A percentile compares a stretch with the other conserved stretches of the same genome.
Conservation (phyloP, 1,284 basidiomycete genomes). For the Trichosporon coremiiforme region DNA sequence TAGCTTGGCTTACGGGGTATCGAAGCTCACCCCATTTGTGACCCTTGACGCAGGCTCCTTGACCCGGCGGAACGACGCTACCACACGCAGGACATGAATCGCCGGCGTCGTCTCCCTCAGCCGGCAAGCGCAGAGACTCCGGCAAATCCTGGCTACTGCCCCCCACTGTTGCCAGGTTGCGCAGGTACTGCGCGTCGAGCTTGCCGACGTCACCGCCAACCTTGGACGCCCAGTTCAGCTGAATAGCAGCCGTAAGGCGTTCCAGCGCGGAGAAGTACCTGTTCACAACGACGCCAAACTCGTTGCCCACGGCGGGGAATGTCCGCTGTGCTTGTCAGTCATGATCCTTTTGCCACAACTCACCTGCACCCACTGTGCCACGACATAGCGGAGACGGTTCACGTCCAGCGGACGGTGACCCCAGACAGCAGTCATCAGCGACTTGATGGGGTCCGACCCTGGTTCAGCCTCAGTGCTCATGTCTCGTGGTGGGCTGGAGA, state of each 20-base stretch:
- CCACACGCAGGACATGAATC: conserved; percentile 30
- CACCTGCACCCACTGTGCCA: conserved; percentile 35
- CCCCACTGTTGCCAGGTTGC: conserved; percentile 13
- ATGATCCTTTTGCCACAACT: not conserved
- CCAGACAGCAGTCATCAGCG: conserved; percentile 29
- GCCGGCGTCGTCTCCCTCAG: not conserved
- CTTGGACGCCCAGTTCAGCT: conserved; percentile 12
- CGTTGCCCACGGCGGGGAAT: conserved; percentile 6
- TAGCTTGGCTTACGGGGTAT: not conserved
- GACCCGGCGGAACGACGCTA: conserved; percentile 17
- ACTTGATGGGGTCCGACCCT: not conserved
- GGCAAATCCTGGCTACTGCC: conserved; percentile 15
- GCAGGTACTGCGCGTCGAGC: conserved; percentile 25
- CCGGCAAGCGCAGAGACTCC: not conserved
- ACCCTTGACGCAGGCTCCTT: conserved; percentile 35
- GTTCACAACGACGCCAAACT: not conserved
- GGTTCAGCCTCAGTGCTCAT: not conserved
- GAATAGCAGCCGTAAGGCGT: not conserved
- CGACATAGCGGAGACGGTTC: conserved; percentile 31
- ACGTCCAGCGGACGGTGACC: conserved; percentile 26
- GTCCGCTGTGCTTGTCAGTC: conserved; percentile 19
- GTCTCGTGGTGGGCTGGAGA: not conserved
- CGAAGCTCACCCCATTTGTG: conserved; percentile 48
- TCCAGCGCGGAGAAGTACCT: not conserved
- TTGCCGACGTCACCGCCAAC: not conserved